These are phyloP conservation scores for Wickerhamiella musiphila DNA, from an alignment of 805 yeast species.

Conservation along the genomic window DNA sequence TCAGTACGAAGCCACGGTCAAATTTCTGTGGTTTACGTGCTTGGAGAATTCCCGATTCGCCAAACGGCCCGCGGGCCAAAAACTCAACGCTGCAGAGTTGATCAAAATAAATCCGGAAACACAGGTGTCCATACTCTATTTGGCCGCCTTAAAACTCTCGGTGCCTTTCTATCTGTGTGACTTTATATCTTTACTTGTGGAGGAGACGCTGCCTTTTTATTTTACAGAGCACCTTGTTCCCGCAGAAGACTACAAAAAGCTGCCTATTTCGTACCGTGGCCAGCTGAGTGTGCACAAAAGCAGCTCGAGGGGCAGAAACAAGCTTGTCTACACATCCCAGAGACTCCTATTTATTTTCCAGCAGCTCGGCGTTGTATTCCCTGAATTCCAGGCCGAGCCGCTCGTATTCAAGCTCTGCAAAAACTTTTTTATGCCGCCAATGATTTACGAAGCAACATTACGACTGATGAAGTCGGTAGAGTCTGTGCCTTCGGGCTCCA, in stretches of 20 bases:
- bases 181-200: conserved; percentile 16
- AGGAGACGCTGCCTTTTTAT: conserved; percentile 19
- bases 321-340: too few species aligned
- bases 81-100: background rate
- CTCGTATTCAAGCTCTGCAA: conserved; percentile 27
- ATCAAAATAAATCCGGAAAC: background rate
- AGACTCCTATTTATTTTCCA: too few species aligned
- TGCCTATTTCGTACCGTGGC: conserved; percentile 1
- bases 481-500: too few species aligned
- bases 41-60: conserved; percentile 22
- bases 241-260: conserved; percentile 3
- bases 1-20: conserved; percentile 32
- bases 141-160: conserved; percentile 12
- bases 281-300: background rate
- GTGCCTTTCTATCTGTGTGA: conserved; percentile 16
- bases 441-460: conserved; percentile 25
- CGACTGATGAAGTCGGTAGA: conserved; percentile 13
- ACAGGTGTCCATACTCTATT: conserved; percentile 21
- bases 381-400: conserved; percentile 22
- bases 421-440: conserved; percentile 34
- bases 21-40: conserved; percentile 29
- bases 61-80: conserved; percentile 3
- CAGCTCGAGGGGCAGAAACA: too few species aligned
- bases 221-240: conserved; percentile 5
- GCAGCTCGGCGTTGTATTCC: conserved; percentile 2